phyloP scores from a whole-genome alignment of 2,329 filamentous ascomycete genomes.

The Arthrinium phaeospermum region DNA sequence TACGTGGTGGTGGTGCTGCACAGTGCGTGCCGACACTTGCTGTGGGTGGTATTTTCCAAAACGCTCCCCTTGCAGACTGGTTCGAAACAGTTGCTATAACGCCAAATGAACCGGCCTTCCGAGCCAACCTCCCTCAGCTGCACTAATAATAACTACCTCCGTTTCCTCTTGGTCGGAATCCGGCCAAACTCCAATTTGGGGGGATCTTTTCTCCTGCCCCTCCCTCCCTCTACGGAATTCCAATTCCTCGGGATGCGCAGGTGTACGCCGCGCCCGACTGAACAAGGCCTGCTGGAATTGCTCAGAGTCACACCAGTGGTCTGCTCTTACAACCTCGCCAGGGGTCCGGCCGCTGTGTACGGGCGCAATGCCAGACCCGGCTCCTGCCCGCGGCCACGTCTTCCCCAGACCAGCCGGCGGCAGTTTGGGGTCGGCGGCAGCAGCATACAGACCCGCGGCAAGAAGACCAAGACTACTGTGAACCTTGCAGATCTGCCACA shows the following conservation, averaged over 20 bases:
- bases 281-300: slow-evolving; percentile 13
- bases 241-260: slow-evolving; percentile 10
- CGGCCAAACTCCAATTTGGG: neutral
- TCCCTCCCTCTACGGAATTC: neutral
- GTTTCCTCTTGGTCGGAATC: neutral
- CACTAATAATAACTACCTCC: neutral
- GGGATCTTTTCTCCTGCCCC: neutral
- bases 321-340: neutral
- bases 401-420: neutral
- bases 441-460: slow-evolving; percentile 48
- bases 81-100: slow-evolving; percentile 4
- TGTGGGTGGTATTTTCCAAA: neutral
- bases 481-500: slow-evolving; percentile 16
- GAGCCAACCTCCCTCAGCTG: neutral
- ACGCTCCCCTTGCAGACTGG: neutral
- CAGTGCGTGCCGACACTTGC: neutral
- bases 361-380: neutral
- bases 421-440: neutral
- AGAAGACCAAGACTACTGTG: slow-evolving; percentile 56
- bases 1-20: neutral
- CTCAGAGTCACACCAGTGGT: slow-evolving; percentile 12
- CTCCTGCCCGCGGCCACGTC: neutral
- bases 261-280: neutral
- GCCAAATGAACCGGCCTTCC: neutral
- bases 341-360: neutral